These are phyloP conservation scores for Balakata baccata DNA, from an alignment of 345 rosid genomes.

Conservation along the genomic window DNA sequence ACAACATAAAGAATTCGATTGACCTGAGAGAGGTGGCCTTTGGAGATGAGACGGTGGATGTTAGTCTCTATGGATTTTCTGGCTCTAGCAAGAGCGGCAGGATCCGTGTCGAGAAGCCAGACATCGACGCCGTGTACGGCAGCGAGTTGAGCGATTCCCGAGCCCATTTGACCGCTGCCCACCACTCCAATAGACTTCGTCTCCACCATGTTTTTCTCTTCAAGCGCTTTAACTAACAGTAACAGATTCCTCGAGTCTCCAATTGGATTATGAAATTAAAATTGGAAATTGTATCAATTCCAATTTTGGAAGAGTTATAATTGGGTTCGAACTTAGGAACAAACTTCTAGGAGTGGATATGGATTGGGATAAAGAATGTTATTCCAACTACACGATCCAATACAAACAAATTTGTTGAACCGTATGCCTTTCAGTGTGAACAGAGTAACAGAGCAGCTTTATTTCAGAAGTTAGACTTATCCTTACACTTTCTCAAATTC, in stretches of 20 bases:
- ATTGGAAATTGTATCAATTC: no score
- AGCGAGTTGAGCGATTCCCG: constrained; percentile 90
- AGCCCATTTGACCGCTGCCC: constrained; percentile 95
- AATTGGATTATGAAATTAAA: background rate
- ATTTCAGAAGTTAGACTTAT: no score
- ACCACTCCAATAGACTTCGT: constrained; percentile 59
- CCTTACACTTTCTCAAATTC: no score
- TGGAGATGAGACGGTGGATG: constrained; percentile 63
- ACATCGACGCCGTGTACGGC: constrained; percentile 60
- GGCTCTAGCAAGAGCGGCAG: constrained; percentile 62
- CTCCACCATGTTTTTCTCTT: constrained; percentile 34
- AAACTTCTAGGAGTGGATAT: no score
- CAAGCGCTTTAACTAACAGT: no score
- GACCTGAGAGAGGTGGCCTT: constrained; percentile 59
- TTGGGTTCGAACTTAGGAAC: no score
- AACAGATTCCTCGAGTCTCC: background rate
- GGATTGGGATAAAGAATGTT: no score
- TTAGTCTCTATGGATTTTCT: constrained; percentile 48
- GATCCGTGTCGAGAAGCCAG: constrained; percentile 60
- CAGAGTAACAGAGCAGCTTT: no score
- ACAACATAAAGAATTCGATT: background rate
- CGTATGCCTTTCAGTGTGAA: no score
- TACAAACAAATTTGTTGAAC: no score
- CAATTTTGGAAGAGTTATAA: no score
- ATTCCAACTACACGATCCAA: no score